Evolutionary conservation across 306 rosid genomes (phyloP), one percentile per base, ranked within the genome.

Genomic region (Carpinus fangiana): DNA sequence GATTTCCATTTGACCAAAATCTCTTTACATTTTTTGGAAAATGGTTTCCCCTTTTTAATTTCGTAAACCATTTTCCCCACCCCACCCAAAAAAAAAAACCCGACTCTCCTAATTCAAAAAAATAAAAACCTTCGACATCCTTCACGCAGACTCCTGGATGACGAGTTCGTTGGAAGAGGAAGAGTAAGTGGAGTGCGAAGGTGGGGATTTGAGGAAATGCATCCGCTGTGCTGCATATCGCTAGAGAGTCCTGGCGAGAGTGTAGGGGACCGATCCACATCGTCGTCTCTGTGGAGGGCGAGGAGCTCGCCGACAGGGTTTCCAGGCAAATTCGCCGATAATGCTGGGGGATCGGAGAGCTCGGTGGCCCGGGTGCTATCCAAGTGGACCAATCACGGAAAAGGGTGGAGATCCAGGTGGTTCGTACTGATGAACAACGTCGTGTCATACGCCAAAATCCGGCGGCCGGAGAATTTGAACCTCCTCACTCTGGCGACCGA

Each of bases 351-450:
- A 90, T 90, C 96, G 70, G 96, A 90, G 77, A 62, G 83, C 14
- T 80, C 91, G 21, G 99, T 91, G n/a, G 96, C 97, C 51, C 98
- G 99, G 8, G 91, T 93, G 9, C 90, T 95, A 2, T 87, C 90
- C 78, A 95, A 95, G 78, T 95, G 99, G 99, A 95, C 99, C 28
- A 95, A 93, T 87, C 93, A 91, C 84, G 95, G 99, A 6, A 95
- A 95, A 72, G 99, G 99, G 0, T 95, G 99, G 99, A 91, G 99
- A 93, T 95, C 97, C 82, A 92, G 99, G 71, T 95, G 96, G 98
- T 95, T 95, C 73, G 80, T 89, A 20, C 80, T 93, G 80, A 84
- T 91, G 12, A 90, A 89, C 75, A 98, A 97, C 48, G 89, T 95
- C 0, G 89, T 95, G 45, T 93, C 99, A 21, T 95, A 95, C 80